phyloP scores from a whole-genome alignment of 2,329 filamentous ascomycete species.

The Grosmannia huntii region DNA sequence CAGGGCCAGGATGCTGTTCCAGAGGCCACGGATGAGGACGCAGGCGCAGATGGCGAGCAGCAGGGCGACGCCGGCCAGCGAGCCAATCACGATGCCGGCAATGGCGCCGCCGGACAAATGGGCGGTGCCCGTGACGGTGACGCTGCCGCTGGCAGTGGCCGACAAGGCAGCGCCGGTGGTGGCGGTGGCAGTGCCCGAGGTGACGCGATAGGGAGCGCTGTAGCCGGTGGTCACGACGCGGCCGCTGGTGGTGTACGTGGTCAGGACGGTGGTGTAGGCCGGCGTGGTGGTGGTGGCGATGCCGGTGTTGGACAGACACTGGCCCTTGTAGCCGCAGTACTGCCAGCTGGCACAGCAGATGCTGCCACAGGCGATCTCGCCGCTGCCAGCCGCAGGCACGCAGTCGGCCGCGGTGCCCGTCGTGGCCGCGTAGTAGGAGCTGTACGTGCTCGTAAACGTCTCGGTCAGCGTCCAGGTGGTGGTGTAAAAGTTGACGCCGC shows the following conservation, averaged over 20 bases:
- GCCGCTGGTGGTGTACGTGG: conserved; percentile 25
- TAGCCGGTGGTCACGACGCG: conserved; percentile 41
- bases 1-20: conserved; percentile 44
- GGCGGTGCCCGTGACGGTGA: conserved; percentile 24
- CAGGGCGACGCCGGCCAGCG: conserved; percentile 52
- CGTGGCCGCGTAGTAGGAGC: conserved; percentile 33
- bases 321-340: conserved; percentile 47
- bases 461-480: conserved; percentile 49
- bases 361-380: conserved; percentile 49
- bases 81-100: conserved; percentile 68
- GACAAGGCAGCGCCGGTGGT: conserved; percentile 42
- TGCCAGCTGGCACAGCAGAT: conserved; percentile 61
- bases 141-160: conserved; percentile 24
- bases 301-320: conserved; percentile 41
- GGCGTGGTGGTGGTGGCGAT: conserved; percentile 13
- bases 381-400: conserved; percentile 31
- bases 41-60: conserved; percentile 62
- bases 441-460: conserved; percentile 47
- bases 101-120: conserved; percentile 59
- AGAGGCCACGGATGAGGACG: conserved; percentile 53
- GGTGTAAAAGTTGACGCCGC: conserved; percentile 27
- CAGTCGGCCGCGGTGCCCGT: conserved; percentile 28
- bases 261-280: conserved; percentile 21
- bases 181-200: conserved; percentile 40
- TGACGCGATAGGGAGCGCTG: conserved; percentile 36